Base-by-base conservation (phyloP, 148 eudicot genomes). In the Polygonum maritimum region DNA sequence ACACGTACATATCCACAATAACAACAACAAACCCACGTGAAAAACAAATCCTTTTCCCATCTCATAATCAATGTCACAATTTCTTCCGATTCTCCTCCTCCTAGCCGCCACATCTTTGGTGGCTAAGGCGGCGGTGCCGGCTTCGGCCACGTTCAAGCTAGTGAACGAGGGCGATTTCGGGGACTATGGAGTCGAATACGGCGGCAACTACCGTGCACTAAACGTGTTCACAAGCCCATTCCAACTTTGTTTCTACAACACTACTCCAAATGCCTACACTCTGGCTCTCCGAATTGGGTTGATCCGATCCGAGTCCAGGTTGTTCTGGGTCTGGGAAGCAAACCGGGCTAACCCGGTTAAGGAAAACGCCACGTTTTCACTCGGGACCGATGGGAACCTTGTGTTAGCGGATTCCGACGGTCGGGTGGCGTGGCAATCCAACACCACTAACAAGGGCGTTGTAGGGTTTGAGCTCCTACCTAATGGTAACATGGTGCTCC, bases 91-190 rank as follows among this genome's bases (percentile, higher is more conserved):
- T 6, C 7, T 79, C 35, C 47, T 79, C 2, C 7, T 69, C 69
- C 54, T 62, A 1, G 3, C 48, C 47, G 21, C 76, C 9, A 2
- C 47, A 8, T 16, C 49, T 5, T 9, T 11, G n/a, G 41, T 48
- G 18, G 67, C 77, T 14, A 41, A 75, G 52, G 79, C 79, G 39
- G 12, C 36, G 16, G 83, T 80, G 19, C 83, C 81, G 19, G n/a
- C 75, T 14, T 78, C 79, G 19, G 74, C 79, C 36, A 85, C 91
- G 3, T 86, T 90, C 76, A 88, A 83, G 74, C 78, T 55, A 69
- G 85, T 86, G 12, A 90, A 90, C 45, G 76, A 82, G 76, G 88
- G 91, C 19, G 90, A 86, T 39, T 83, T 88, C 6, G 91, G 94
- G 0, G 82, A 83, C 26, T 88, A 88, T 78, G 71, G 86, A n/a